Conservation (phyloP, 2,329 filamentous ascomycete species). For the Fusarium hainanense region DNA sequence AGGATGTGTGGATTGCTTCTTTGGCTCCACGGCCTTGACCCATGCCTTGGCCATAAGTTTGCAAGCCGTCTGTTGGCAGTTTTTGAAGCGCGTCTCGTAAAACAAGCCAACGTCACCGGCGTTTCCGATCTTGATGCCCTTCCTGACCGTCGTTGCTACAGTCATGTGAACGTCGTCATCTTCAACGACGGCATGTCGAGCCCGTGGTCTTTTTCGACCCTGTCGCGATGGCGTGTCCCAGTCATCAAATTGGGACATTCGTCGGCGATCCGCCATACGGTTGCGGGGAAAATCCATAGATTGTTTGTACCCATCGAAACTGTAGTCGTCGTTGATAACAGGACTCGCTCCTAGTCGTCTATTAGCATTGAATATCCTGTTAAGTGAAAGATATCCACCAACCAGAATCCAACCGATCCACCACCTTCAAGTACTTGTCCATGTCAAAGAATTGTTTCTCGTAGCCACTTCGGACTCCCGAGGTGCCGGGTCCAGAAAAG, state of each 20-base stretch:
- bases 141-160: conserved; percentile 53
- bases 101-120: conserved; percentile 66
- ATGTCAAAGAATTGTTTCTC: conserved; percentile 60
- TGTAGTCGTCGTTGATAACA: conserved; percentile 49
- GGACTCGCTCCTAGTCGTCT: conserved; percentile 47
- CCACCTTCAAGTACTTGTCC: conserved; percentile 55
- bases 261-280: conserved; percentile 48
- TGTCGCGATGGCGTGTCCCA: conserved; percentile 49
- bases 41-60: conserved; percentile 80
- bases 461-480: conserved; percentile 52
- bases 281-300: conserved; percentile 43
- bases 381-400: conserved; percentile 28
- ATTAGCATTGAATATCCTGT: conserved; percentile 19
- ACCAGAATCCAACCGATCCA: conserved; percentile 55
- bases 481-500: conserved; percentile 57
- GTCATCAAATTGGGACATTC: conserved; percentile 48
- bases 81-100: conserved; percentile 70
- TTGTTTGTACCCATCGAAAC: conserved; percentile 45
- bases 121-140: conserved; percentile 64
- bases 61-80: conserved; percentile 76
- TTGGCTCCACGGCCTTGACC: conserved; percentile 80
- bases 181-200: conserved; percentile 53
- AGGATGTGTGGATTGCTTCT: conserved; percentile 79
- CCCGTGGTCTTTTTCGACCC: conserved; percentile 47
- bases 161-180: conserved; percentile 57